Conservation (phyloP, 106 monocot species). For the Acorus gramineus region DNA sequence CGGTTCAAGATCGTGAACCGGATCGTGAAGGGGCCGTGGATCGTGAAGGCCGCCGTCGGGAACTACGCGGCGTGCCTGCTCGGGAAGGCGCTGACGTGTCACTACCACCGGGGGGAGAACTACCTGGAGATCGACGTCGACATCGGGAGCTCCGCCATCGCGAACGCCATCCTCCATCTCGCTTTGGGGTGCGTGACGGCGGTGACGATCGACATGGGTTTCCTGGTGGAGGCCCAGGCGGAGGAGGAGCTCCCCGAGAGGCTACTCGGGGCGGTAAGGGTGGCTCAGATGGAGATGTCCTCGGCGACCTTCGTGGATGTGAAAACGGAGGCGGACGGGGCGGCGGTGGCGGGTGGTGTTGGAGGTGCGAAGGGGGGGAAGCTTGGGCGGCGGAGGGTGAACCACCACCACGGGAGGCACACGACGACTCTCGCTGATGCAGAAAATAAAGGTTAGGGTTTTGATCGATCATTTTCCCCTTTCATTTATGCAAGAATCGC, state of each 20-base stretch:
- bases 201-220: constrained; percentile 73
- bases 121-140: constrained; percentile 77
- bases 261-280: constrained; percentile 55
- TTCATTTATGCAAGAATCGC: no score
- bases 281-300: constrained; percentile 75
- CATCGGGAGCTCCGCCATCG: constrained; percentile 71
- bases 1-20: constrained; percentile 73
- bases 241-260: constrained; percentile 71
- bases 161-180: constrained; percentile 45
- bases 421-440: no score
- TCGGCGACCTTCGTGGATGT: constrained; percentile 39
- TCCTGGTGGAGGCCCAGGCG: constrained; percentile 52
- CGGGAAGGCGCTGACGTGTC: constrained; percentile 53
- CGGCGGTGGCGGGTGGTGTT: background rate
- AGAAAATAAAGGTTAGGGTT: no score
- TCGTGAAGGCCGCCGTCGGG: constrained; percentile 60
- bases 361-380: no score
- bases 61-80: constrained; percentile 60
- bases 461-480: no score
- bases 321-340: background rate
- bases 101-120: constrained; percentile 41
- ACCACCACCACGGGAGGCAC: no score
- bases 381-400: no score
- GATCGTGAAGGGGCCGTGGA: constrained; percentile 71
- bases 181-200: constrained; percentile 54